Conservation (phyloP, 73 alveolate species). For the Paramecium caudatum region DNA sequence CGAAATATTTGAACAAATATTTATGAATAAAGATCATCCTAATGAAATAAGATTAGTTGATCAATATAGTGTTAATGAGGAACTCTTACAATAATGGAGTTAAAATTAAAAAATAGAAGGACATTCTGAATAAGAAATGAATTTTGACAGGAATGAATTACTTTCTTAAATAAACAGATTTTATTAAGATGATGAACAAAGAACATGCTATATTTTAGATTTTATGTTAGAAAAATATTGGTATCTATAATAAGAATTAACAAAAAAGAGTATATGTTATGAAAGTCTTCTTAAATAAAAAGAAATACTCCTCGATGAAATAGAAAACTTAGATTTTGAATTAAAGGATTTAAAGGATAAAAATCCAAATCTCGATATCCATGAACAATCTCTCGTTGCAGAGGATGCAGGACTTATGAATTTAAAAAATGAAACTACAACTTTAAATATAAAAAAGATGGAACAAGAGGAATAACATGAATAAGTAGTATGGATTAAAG, state of each 20-base stretch:
- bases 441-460: constrained; percentile 30
- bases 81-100: constrained; percentile 3
- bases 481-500: constrained; percentile 39
- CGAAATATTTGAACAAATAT: constrained; percentile 45
- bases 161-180: constrained; percentile 28
- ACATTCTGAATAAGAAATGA: neutral
- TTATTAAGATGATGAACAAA: neutral
- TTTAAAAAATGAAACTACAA: constrained; percentile 5
- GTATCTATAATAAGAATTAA: constrained; percentile 44
- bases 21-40: constrained; percentile 24
- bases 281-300: constrained; percentile 30
- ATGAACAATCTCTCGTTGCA: constrained; percentile 47
- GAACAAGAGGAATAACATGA: constrained; percentile 56
- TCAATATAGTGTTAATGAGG: constrained; percentile 54
- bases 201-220: constrained; percentile 17
- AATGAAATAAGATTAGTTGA: constrained; percentile 58
- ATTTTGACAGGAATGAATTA: constrained; percentile 55
- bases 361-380: constrained; percentile 67
- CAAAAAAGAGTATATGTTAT: neutral
- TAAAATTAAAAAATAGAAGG: neutral
- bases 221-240: constrained; percentile 59
- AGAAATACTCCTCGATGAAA: constrained; percentile 27
- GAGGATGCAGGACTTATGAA: constrained; percentile 61
- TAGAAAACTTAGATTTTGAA: neutral
- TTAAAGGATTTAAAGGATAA: constrained; percentile 19